These are phyloP conservation scores for Xylariaceae sp. DNA, from an alignment of 2,329 filamentous ascomycete genomes.

Conservation along the genomic window DNA sequence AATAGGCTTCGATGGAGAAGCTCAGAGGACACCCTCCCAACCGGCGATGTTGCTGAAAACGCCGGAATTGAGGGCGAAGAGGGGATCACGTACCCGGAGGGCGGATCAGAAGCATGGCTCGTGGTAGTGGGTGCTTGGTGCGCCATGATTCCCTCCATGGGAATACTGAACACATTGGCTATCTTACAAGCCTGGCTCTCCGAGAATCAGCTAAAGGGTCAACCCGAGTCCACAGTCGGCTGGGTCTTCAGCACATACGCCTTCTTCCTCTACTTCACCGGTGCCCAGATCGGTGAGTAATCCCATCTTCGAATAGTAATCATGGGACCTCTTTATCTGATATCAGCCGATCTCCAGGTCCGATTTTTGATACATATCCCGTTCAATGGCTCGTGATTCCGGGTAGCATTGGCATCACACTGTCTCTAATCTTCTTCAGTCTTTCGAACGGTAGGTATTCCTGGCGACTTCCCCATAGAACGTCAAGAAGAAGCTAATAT, in stretches of 20 bases:
- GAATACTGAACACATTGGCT: constrained; percentile 13
- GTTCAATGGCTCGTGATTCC: constrained; percentile 11
- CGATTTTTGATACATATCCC: constrained; percentile 16
- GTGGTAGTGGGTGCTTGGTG: constrained; percentile 15
- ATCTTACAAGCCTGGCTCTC: constrained; percentile 17
- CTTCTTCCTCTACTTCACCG: constrained; percentile 17
- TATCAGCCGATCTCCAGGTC: background rate
- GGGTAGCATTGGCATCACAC: constrained; percentile 10
- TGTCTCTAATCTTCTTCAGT: constrained; percentile 12
- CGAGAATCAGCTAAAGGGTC: constrained; percentile 6
- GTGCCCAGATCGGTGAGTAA: constrained; percentile 13
- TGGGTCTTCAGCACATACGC: constrained; percentile 18
- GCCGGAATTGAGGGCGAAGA: constrained; percentile 5
- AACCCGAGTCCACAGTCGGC: constrained; percentile 11
- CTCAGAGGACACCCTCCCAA: background rate
- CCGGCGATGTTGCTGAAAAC: background rate
- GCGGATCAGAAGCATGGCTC: constrained; percentile 15
- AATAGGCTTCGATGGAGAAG: background rate
- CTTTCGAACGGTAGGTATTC: constrained; percentile 15
- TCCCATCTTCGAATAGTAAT: background rate
- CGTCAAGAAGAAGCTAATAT: background rate
- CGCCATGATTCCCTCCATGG: constrained; percentile 17
- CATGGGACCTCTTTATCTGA: background rate
- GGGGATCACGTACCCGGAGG: constrained; percentile 11
- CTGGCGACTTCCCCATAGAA: background rate